Conservation (phyloP, 108 stramenopile species). For the Cyclotella choctawhatcheeana region DNA sequence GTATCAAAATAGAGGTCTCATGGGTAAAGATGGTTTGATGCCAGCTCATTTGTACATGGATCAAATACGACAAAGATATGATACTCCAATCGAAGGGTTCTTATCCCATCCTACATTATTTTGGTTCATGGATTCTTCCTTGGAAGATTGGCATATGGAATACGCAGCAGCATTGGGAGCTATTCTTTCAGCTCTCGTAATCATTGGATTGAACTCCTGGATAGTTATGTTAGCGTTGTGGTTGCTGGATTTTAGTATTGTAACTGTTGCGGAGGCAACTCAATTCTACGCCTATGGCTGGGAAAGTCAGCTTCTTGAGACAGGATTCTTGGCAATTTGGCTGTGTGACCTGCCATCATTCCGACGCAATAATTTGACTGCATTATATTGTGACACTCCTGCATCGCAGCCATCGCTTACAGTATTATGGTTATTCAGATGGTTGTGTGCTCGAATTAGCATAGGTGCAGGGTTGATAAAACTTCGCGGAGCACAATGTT, state of each 20-base stretch:
- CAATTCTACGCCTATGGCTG: constrained; percentile 82
- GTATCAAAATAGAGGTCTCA: constrained; percentile 61
- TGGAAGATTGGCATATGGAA: constrained; percentile 44
- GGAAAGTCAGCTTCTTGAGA: constrained; percentile 84
- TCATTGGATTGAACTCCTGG: constrained; percentile 58
- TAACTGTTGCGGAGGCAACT: constrained; percentile 65
- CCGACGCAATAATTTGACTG: neutral
- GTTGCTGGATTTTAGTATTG: constrained; percentile 73
- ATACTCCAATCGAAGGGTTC: constrained; percentile 46
- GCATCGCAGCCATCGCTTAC: constrained; percentile 47
- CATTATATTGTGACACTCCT: constrained; percentile 8
- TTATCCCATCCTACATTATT: constrained; percentile 24
- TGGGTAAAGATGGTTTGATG: constrained; percentile 58
- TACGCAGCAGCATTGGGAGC: constrained; percentile 36
- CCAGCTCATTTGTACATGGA: constrained; percentile 46
- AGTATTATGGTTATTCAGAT: constrained; percentile 78
- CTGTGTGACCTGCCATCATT: constrained; percentile 62
- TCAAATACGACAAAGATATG: neutral
- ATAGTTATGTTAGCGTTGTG: constrained; percentile 56
- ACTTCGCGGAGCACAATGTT: constrained; percentile 79
- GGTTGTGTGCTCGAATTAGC: constrained; percentile 79
- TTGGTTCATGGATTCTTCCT: constrained; percentile 16
- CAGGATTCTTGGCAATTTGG: constrained; percentile 82
- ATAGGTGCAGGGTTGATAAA: constrained; percentile 90
- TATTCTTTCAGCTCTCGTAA: constrained; percentile 36